Evolutionary conservation across 1,139 yeast species (phyloP), one percentile per base, ranked within the genome.

Genomic region (Meyerozyma athensensis): DNA sequence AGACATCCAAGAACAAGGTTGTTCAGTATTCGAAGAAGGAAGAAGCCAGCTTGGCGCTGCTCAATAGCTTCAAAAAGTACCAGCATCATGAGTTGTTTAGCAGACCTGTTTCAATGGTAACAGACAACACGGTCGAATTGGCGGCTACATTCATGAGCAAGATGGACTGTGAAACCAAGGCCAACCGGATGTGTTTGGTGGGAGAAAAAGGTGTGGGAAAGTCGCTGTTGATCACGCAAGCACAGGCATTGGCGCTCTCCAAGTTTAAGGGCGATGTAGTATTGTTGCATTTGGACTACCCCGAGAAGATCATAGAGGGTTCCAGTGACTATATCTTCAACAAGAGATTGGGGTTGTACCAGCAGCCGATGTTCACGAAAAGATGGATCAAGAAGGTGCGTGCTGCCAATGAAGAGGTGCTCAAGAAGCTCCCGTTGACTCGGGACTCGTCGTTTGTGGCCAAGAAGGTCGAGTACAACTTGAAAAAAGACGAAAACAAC

Each of bases 151-250:
- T 68, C 41, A 46, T 69, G 6, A 39, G 48, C 12, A 56, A 57
- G 23, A 52, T 66, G 42, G 42, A 36, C 30, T n/a, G 33, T 3
- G 23, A 20, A 5, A 65, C 77, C 1, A 50, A 54, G 13, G 50
- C 60, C 9, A 83, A 80, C 54, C 69, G 85, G 52, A 49, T 73
- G 30, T 66, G 84, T 36, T 48, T 90, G 17, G 60, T 77, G 22
- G 97, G 97, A 31, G 79, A 73, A 40, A 65, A 77, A 35, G 96
- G 96, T 34, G 72, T 75, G 8, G 97, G 97, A 8, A 90, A 90
- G 63, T 76, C 92, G 3, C 77, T 89, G 0, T 58, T 83, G 30
- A 51, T 90, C 36, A 63, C 92, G 0, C 96, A 90, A 57, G 70
- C 81, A 1, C 83, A 84, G 40, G 82, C 92, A 0, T 54, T 69